phyloP scores from a whole-genome alignment of 441 rosid genomes.

The Eugenia klotzschiana region DNA sequence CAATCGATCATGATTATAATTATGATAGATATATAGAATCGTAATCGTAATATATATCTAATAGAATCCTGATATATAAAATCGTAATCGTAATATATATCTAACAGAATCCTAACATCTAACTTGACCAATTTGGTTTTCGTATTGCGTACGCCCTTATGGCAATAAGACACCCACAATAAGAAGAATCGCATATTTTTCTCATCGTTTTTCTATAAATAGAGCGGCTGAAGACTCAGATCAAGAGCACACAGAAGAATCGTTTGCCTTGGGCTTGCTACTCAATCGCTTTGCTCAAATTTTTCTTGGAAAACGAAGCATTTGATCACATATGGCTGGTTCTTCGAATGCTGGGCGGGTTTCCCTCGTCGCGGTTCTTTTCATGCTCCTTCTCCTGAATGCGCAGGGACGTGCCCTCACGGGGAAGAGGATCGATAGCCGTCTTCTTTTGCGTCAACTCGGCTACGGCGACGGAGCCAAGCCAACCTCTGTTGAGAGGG shows the following conservation, averaged over 20 bases:
- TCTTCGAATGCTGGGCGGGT: neutral
- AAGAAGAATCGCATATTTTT: neutral
- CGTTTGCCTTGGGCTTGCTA: no score
- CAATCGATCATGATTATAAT: no score
- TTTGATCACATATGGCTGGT: neutral
- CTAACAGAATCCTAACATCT: no score
- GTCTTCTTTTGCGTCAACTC: slow-evolving; percentile 12
- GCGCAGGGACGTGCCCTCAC: slow-evolving; percentile 3
- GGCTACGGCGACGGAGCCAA: slow-evolving; percentile 2
- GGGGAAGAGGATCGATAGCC: slow-evolving; percentile 1
- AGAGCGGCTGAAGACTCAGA: neutral
- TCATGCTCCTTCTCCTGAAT: neutral
- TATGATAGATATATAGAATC: no score
- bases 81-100: no score
- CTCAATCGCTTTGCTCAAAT: neutral
- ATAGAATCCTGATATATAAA: no score
- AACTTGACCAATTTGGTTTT: no score
- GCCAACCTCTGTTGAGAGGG: neutral
- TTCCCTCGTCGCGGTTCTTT: neutral
- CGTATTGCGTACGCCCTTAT: no score
- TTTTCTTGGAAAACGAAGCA: neutral
- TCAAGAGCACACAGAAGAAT: neutral
- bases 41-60: no score
- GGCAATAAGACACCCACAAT: neutral
- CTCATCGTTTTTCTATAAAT: neutral